phyloP scores from a whole-genome alignment of 768 basidiomycete genomes.

The Termitomyces sp. region DNA sequence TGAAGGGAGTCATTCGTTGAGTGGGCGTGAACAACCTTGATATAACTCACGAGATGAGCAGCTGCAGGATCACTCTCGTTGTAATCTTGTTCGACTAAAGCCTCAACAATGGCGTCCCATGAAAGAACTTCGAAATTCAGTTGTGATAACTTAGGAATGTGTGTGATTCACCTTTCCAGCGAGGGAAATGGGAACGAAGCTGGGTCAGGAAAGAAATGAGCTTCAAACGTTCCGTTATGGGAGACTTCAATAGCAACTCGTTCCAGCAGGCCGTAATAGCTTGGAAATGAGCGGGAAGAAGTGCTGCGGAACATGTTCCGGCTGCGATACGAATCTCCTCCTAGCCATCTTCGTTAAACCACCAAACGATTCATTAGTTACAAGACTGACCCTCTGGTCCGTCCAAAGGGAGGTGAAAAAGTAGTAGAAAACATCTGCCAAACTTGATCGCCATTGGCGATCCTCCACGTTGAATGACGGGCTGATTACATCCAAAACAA shows the following conservation, averaged over 20 bases:
- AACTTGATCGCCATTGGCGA: conserved; percentile 63
- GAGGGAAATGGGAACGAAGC: conserved; percentile 63
- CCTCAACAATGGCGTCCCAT: conserved; percentile 60
- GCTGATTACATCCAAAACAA: conserved; percentile 64
- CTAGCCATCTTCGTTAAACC: conserved; percentile 27
- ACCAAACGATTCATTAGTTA: neutral
- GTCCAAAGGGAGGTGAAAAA: conserved; percentile 65
- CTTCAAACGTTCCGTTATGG: conserved; percentile 53
- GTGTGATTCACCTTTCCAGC: conserved; percentile 52
- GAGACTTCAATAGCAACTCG: conserved; percentile 52
- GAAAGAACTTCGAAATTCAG: conserved; percentile 46
- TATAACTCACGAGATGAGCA: conserved; percentile 36
- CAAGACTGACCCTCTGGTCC: conserved; percentile 49
- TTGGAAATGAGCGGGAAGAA: conserved; percentile 64
- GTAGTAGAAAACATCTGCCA: conserved; percentile 52
- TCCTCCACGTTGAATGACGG: conserved; percentile 60
- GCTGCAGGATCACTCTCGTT: conserved; percentile 33
- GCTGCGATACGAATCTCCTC: conserved; percentile 65
- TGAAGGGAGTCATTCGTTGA: conserved; percentile 11
- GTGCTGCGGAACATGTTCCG: conserved; percentile 53
- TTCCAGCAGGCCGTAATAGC: conserved; percentile 68
- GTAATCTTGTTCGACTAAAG: conserved; percentile 53
- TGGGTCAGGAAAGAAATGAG: conserved; percentile 64
- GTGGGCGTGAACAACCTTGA: neutral
- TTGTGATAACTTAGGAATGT: neutral